Percentiles rank a stretch among this genome's conserved stretches.
Conservation (phyloP, 352 stramenopile species). For the Aphanomyces euteiches region DNA sequence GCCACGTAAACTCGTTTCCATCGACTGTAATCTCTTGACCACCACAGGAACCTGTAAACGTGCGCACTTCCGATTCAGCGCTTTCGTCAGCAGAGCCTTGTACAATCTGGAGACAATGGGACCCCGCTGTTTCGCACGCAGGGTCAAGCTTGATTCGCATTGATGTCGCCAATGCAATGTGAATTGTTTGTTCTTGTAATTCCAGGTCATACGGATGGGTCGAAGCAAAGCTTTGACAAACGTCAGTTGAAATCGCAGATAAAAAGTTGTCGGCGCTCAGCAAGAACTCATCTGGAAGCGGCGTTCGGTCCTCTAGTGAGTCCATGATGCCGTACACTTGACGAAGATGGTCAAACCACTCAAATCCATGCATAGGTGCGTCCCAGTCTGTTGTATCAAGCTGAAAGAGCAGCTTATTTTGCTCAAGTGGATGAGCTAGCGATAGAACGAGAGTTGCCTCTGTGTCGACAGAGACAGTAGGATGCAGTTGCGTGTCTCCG, state of each 20-base stretch:
- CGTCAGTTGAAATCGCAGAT: slow-evolving; percentile 76
- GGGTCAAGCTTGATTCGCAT: slow-evolving; percentile 74
- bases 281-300: slow-evolving; percentile 81
- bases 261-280: slow-evolving; percentile 86
- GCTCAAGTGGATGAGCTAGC: not conserved
- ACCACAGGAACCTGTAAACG: slow-evolving; percentile 79
- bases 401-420: slow-evolving; percentile 51
- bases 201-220: slow-evolving; percentile 78
- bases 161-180: slow-evolving; percentile 73
- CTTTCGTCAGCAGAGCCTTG: slow-evolving; percentile 56
- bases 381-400: slow-evolving; percentile 83
- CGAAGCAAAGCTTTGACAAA: slow-evolving; percentile 76
- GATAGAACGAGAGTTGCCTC: slow-evolving; percentile 47
- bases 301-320: slow-evolving; percentile 55
- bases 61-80: slow-evolving; percentile 71
- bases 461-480: slow-evolving; percentile 68
- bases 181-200: slow-evolving; percentile 72
- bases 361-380: slow-evolving; percentile 79
- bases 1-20: slow-evolving; percentile 82
- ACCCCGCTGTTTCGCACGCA: slow-evolving; percentile 77
- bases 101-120: slow-evolving; percentile 84
- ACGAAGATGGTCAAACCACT: slow-evolving; percentile 83
- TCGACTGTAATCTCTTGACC: slow-evolving; percentile 84
- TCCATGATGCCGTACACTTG: slow-evolving; percentile 86
- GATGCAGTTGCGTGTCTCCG: slow-evolving; percentile 46